These are phyloP conservation scores for Cyclostephanos tholiformis DNA, from an alignment of 108 stramenopile species.

Conservation along the genomic window DNA sequence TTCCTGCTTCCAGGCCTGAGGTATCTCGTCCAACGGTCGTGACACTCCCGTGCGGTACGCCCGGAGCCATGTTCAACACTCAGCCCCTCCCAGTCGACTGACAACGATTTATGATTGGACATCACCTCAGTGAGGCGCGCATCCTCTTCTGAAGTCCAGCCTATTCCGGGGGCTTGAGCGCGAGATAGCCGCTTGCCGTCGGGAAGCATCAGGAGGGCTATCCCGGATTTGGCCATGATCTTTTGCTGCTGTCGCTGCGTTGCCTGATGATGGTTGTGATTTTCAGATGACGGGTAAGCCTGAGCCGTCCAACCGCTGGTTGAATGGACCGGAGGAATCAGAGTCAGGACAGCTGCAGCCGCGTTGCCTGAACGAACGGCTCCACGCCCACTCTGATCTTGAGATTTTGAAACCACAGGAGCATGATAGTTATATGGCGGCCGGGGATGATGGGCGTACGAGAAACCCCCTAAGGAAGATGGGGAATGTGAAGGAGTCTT, in stretches of 20 bases:
- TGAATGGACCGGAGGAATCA: not conserved
- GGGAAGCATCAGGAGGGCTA: slow-evolving; percentile 7
- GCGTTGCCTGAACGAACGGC: not conserved
- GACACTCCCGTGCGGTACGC: slow-evolving; percentile 70
- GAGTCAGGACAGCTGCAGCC: not conserved
- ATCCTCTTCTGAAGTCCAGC: slow-evolving; percentile 31
- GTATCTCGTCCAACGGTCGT: slow-evolving; percentile 85
- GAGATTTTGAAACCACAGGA: not conserved
- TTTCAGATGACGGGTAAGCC: not conserved
- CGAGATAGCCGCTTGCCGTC: slow-evolving; percentile 6
- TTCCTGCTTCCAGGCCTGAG: slow-evolving; percentile 83
- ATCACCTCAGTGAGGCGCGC: slow-evolving; percentile 15
- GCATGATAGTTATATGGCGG: slow-evolving; percentile 2
- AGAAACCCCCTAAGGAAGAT: not conserved
- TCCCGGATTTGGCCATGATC: not conserved
- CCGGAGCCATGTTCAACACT: slow-evolving; percentile 16
- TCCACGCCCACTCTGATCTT: not conserved
- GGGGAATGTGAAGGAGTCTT: not conserved
- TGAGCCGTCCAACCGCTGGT: not conserved
- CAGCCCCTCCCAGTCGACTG: slow-evolving; percentile 24
- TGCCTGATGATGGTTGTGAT: not conserved
- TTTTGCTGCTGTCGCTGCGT: slow-evolving; percentile 6
- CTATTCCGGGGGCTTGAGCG: slow-evolving; percentile 32
- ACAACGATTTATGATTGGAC: slow-evolving; percentile 26
- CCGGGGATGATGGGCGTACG: slow-evolving; percentile 10